These are phyloP conservation scores for Dendryphion nanum DNA, from an alignment of 2,329 filamentous ascomycete genomes.

Conservation along the genomic window DNA sequence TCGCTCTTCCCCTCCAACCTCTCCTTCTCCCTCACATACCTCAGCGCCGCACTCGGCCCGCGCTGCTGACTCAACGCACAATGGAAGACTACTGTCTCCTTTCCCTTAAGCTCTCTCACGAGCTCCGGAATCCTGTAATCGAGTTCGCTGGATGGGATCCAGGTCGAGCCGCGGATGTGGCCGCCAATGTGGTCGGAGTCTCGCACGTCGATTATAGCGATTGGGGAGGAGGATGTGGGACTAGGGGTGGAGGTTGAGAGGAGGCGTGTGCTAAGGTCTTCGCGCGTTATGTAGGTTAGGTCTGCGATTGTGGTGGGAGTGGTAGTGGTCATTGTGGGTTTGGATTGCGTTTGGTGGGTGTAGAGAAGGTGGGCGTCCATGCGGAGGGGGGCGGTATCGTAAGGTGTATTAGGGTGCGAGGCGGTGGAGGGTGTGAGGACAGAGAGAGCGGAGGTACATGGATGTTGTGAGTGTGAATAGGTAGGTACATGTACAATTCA, in stretches of 20 bases:
- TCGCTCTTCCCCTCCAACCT: slow-evolving; percentile 33
- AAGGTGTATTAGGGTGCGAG: no score
- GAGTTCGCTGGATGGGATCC: slow-evolving; percentile 71
- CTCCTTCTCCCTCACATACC: slow-evolving; percentile 72
- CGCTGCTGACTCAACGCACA: slow-evolving; percentile 90
- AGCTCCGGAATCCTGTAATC: slow-evolving; percentile 79
- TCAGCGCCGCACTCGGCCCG: slow-evolving; percentile 78
- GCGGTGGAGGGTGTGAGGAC: no score
- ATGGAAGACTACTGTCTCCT: slow-evolving; percentile 88
- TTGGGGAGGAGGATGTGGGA: slow-evolving; percentile 24
- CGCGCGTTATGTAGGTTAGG: slow-evolving; percentile 65
- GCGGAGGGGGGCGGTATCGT: no score
- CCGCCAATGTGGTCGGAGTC: slow-evolving; percentile 89
- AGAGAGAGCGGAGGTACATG: no score
- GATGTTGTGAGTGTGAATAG: no score
- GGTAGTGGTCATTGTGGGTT: no score
- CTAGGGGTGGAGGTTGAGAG: slow-evolving; percentile 25
- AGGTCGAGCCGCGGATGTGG: slow-evolving; percentile 75
- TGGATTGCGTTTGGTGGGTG: no score
- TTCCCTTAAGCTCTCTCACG: slow-evolving; percentile 71
- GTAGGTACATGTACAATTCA: no score
- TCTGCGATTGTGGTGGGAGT: slow-evolving; percentile 60
- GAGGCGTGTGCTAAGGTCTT: slow-evolving; percentile 57
- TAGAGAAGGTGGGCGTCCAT: no score
- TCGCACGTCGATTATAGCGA: slow-evolving; percentile 85